Percentiles rank a stretch among this genome's conserved stretches.
Conservation (phyloP, 352 stramenopile species). For the Thraustochytrium striatum region DNA sequence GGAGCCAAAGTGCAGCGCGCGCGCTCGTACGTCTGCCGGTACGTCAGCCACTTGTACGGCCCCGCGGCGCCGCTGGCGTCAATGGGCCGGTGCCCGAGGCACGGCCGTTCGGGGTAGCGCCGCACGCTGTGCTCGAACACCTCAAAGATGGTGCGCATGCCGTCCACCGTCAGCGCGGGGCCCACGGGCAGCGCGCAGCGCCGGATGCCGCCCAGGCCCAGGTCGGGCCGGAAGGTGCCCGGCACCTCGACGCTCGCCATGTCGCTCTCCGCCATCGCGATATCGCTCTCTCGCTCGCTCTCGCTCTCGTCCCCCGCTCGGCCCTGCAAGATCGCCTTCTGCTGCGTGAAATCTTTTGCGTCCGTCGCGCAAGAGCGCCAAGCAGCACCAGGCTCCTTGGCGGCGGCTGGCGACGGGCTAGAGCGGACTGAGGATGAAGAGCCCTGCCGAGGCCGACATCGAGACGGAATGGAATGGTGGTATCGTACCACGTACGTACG, state of each 20-base stretch:
- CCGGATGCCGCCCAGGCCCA: neutral
- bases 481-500: no score
- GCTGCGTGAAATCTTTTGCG: no score
- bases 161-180: constrained; percentile 11
- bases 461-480: no score
- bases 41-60: constrained; percentile 9
- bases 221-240: constrained; percentile 7
- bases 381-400: no score
- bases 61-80: neutral
- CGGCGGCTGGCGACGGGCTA: no score
- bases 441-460: no score
- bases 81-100: neutral
- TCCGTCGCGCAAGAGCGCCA: no score
- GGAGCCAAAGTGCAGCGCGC: neutral
- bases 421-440: no score
- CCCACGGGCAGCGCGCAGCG: neutral
- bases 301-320: no score
- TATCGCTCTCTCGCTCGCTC: no score
- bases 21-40: constrained; percentile 2
- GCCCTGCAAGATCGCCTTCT: no score
- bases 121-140: neutral
- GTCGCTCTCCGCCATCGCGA: no score
- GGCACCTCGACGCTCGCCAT: constrained; percentile 8
- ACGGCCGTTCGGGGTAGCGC: neutral
- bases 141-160: constrained; percentile 19